A percentile compares a stretch with the other conserved stretches of the same genome.
Evolutionary conservation across 441 rosid genomes (phyloP).

Genomic region (Bruguiera hainesii): DNA sequence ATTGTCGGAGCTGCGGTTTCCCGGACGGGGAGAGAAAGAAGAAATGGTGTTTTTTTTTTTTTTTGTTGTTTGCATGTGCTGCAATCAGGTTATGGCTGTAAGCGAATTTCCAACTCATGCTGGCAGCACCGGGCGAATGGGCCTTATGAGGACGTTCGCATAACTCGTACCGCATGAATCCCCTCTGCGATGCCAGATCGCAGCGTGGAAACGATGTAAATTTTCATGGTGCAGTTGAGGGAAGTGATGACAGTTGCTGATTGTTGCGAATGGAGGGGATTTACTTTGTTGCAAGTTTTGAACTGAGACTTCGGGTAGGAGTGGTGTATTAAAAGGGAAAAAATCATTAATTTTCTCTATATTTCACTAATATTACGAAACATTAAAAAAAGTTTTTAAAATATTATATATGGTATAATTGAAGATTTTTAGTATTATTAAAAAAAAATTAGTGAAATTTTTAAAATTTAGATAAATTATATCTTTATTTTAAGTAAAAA

Average conservation of each 20-base stretch:
- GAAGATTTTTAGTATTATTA: too few species aligned
- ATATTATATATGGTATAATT: too few species aligned
- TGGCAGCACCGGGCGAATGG: background rate
- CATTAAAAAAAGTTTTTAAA: too few species aligned
- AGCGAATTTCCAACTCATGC: conserved; percentile 27
- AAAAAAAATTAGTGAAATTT: too few species aligned
- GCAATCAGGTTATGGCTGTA: conserved; percentile 9
- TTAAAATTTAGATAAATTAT: too few species aligned
- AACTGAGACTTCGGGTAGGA: too few species aligned
- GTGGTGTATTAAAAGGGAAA: too few species aligned
- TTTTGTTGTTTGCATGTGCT: conserved; percentile 17
- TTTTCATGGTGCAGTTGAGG: conserved; percentile 7
- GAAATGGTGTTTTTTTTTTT: conserved; percentile 6
- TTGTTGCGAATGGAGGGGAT: conserved; percentile 33
- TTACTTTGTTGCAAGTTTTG: background rate
- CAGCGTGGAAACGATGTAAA: conserved; percentile 1
- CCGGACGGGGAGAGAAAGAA: conserved; percentile 3
- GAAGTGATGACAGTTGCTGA: conserved; percentile 24
- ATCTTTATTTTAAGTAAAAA: too few species aligned
- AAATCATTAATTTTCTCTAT: too few species aligned
- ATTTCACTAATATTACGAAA: too few species aligned
- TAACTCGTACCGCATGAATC: background rate
- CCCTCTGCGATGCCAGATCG: background rate
- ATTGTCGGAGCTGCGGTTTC: background rate
- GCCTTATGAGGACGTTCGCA: conserved; percentile 18